Conservation (phyloP, 2,329 filamentous ascomycete genomes). For the Cytospora mali region DNA sequence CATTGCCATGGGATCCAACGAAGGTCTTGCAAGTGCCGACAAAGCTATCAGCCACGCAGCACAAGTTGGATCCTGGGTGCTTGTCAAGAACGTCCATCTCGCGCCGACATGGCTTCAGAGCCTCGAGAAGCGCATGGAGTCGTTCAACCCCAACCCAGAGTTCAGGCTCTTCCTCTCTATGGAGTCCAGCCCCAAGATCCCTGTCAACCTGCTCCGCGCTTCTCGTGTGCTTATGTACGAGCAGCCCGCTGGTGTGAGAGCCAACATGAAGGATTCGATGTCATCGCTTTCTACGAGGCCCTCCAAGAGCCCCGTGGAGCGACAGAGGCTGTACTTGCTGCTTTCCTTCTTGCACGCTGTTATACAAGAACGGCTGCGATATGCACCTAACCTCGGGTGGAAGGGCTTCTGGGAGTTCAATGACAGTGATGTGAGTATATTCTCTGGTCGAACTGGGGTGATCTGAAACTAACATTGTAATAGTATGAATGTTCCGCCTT, state of each 20-base stretch:
- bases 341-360: slow-evolving; percentile 95
- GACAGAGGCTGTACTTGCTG: slow-evolving; percentile 84
- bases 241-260: slow-evolving; percentile 92
- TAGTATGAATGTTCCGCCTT: slow-evolving; percentile 96
- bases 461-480: slow-evolving; percentile 33
- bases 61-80: slow-evolving; percentile 89
- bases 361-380: slow-evolving; percentile 90
- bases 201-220: slow-evolving; percentile 90
- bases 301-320: slow-evolving; percentile 83
- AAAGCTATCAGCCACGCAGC: slow-evolving; percentile 94
- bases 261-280: slow-evolving; percentile 98
- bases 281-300: slow-evolving; percentile 77
- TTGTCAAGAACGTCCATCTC: slow-evolving; percentile 98
- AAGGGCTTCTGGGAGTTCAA: slow-evolving; percentile 99
- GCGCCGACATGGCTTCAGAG: slow-evolving; percentile 96
- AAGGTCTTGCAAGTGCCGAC: slow-evolving; percentile 88
- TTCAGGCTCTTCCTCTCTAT: slow-evolving; percentile 97
- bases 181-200: slow-evolving; percentile 96
- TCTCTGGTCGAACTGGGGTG: not conserved
- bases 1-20: slow-evolving; percentile 98
- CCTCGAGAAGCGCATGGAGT: slow-evolving; percentile 93
- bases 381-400: slow-evolving; percentile 93
- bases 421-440: slow-evolving; percentile 87
- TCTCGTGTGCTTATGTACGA: slow-evolving; percentile 97
- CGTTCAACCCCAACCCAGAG: slow-evolving; percentile 88